Base-by-base conservation (phyloP, 768 basidiomycete species). In the Lactarius psammicola region DNA sequence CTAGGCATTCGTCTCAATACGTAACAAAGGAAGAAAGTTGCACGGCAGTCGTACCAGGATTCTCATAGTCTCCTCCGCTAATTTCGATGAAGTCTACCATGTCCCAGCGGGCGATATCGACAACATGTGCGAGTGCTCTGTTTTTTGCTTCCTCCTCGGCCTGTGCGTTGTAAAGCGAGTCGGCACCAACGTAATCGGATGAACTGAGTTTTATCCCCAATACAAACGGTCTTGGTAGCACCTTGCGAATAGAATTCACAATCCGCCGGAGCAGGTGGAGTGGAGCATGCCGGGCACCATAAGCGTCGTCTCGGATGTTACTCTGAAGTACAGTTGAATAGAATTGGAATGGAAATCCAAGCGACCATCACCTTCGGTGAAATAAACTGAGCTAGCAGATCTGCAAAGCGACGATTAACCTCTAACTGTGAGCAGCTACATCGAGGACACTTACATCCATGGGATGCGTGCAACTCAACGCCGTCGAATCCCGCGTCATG, bases 51-150 rank as follows among this genome's bases (percentile, higher is more conserved):
- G 20, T 70, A 88, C 92, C 84, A 70, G 90, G 88, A 20, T 81
- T 84, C 71, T 93, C 90, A 69, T 95, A 96, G 72, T 88, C 87
- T 0, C 94, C 94, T 1, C 94, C 94, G 62, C 88, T 92, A 65
- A 96, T 84, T 75, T 96, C 94, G 59, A 96, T 85, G 71, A 94
- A 89, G 74, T 96, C 94, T 5, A 95, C 71, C 20, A 77, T 76
- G 1, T 81, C 81, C 86, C 91, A 92, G 44, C 74, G 73, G 0
- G 87, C 83, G 33, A 94, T 84, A 44, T 80, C 73, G 20, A 76
- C 74, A 15, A 94, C 78, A 71, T 94, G 87, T 26, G 80, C 75
- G 2, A 93, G 75, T 0, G 87, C 87, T 30, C 81, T 77, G 8
- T 69, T 67, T 54, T 79, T 78, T 67, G 78, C 78, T 36, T 76